Base-by-base conservation (phyloP, 306 rosid species). In the Styphnolobium japonicum region DNA sequence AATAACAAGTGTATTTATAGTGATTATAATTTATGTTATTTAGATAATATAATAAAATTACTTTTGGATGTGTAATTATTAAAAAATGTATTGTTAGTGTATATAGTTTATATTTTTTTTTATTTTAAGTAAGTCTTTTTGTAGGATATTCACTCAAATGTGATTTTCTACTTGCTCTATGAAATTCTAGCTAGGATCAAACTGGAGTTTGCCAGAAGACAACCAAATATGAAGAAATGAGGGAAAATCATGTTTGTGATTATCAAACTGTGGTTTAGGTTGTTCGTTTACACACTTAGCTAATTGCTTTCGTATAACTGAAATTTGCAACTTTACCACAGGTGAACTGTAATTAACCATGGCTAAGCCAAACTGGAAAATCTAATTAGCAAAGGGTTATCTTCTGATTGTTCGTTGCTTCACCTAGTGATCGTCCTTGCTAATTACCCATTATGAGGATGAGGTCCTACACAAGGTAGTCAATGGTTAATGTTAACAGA, bases 401-500 rank as follows among this genome's bases (percentile, higher is more conserved):
- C 3, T n/a, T n/a, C 3, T 8, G 9, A 55, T 23, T 42, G 19
- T 39, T 42, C 7, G 8, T 58, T 42, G 12, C 55, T 39, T 16
- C 16, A 56, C 16, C 42, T 40, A 12, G 39, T 75, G 18, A 61
- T 62, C 18, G 63, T 49, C 53, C 18, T 65, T 40, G 52, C 11
- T 76, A 55, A 62, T 66, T 78, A 42, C 15, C 34, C 76, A 61
- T 10, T 6, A 22, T 49, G 56, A 45, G 70, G 48, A 29, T 61
- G 43, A 42, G 62, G 87, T 79, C 85, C 81, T 53, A 76, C 71
- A 62, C 66, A 40, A 52, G 33, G 27, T 42, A 76, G 84, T 69
- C 51, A 80, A 77, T 73, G 86, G 69, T 79, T 86, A 83, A 69
- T 84, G 87, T 73, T 74, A 85, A 80, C 71, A 55, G 39, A 25